A percentile compares a stretch with the other conserved stretches of the same genome.
Evolutionary conservation across 345 rosid genomes (phyloP).

Genomic region (Citrus sinensis): DNA sequence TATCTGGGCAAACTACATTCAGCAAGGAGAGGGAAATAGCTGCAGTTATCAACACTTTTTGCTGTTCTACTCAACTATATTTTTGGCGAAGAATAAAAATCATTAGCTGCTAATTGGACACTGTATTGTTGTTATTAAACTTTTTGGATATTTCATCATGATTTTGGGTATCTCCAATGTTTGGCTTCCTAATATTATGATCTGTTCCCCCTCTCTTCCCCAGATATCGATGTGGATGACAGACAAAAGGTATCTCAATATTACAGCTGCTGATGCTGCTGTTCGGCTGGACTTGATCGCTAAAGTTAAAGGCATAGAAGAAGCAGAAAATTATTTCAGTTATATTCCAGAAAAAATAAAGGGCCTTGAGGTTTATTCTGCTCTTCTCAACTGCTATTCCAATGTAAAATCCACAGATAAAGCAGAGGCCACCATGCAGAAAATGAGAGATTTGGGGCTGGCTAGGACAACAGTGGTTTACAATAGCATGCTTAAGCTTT

Average conservation of each 20-base stretch:
- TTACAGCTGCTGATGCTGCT: constrained; percentile 20
- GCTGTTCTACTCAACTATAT: neutral
- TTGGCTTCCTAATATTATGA: neutral
- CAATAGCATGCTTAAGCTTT: constrained; percentile 30
- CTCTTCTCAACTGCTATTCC: constrained; percentile 42
- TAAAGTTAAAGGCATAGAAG: constrained; percentile 34
- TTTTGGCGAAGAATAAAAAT: neutral
- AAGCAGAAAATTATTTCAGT: constrained; percentile 33
- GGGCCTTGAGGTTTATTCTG: constrained; percentile 16
- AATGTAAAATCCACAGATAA: constrained; percentile 25
- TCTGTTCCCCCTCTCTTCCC: neutral
- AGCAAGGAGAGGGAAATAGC: neutral
- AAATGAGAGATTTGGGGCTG: constrained; percentile 32
- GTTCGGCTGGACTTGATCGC: constrained; percentile 39
- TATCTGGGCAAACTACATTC: neutral
- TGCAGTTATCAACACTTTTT: neutral
- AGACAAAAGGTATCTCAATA: constrained; percentile 18
- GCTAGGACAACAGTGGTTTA: neutral
- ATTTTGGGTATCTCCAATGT: neutral
- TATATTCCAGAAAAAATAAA: constrained; percentile 17
- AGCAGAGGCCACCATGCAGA: constrained; percentile 36
- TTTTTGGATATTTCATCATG: neutral
- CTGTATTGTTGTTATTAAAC: neutral
- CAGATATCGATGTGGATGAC: constrained; percentile 50
- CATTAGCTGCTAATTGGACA: neutral